Evolutionary conservation across 805 yeast species (phyloP).

Genomic region (Wickerhamiella allomyrinae): DNA sequence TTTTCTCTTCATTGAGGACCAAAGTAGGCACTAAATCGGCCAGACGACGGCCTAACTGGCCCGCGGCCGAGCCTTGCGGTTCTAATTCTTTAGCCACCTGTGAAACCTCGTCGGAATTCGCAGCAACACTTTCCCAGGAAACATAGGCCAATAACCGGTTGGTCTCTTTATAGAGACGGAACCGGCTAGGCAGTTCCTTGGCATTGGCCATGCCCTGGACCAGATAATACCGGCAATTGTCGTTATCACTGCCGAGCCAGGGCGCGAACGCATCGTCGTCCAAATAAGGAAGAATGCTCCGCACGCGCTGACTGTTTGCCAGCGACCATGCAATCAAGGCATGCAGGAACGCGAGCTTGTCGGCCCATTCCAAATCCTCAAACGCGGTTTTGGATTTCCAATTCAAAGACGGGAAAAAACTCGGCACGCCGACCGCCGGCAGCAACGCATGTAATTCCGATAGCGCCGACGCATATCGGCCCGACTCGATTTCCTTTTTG

Average conservation of each 20-base stretch:
- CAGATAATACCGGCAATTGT: conserved; percentile 15
- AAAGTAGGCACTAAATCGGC: conserved; percentile 14
- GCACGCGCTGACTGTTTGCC: conserved; percentile 20
- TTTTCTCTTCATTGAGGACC: conserved; percentile 12
- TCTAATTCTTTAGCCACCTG: conserved; percentile 10
- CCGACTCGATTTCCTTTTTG: conserved; percentile 28
- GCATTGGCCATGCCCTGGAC: conserved; percentile 11
- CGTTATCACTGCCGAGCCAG: conserved; percentile 16
- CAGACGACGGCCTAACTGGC: conserved; percentile 12
- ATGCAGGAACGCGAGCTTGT: conserved; percentile 23
- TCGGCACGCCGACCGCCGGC: conserved; percentile 19
- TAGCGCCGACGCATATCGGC: conserved; percentile 25
- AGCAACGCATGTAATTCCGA: conserved; percentile 25
- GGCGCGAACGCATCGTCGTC: conserved; percentile 13
- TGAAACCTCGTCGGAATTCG: conserved; percentile 17
- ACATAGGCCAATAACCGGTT: conserved; percentile 21
- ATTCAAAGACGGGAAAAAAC: conserved; percentile 18
- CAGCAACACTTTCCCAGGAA: conserved; percentile 25
- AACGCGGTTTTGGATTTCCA: conserved; percentile 20
- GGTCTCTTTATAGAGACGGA: conserved; percentile 23
- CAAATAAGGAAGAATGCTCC: conserved; percentile 11
- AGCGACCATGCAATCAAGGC: conserved; percentile 25
- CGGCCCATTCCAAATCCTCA: conserved; percentile 21
- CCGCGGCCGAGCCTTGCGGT: conserved; percentile 4
- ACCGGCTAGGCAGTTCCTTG: conserved; percentile 21